A percentile compares a stretch with the other conserved stretches of the same genome.
Conservation (phyloP, 163 green algal genomes). For the Scenedesmus sp. region DNA sequence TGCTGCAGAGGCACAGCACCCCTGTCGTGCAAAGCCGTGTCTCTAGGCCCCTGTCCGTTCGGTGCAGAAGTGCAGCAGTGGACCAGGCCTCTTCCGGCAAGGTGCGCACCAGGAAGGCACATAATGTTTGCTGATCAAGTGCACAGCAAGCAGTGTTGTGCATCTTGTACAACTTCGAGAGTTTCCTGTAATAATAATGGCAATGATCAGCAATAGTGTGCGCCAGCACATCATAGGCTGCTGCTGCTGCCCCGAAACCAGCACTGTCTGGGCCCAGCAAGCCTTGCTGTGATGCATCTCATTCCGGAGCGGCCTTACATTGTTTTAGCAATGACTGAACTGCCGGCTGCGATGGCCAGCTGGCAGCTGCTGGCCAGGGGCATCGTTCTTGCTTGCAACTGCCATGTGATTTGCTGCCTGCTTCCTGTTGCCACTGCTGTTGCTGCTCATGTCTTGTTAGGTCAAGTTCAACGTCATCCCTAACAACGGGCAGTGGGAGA, state of each 20-base stretch:
- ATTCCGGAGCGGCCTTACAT: not conserved
- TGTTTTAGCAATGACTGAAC: not conserved
- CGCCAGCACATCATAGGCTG: not conserved
- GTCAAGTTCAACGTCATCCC: conserved; percentile 77
- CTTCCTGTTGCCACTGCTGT: not conserved
- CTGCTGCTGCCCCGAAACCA: not conserved
- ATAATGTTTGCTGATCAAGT: not conserved
- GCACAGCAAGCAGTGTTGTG: not conserved
- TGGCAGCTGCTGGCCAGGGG: not conserved
- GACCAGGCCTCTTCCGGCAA: not conserved
- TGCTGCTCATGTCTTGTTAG: conserved; percentile 35
- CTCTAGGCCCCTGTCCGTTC: not conserved
- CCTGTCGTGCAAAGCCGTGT: not conserved
- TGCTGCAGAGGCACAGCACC: conserved; percentile 2
- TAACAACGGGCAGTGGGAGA: conserved; percentile 61
- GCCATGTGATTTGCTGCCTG: not conserved
- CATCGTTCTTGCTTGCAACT: not conserved
- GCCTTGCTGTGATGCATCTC: not conserved
- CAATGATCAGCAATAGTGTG: not conserved
- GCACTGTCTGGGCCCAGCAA: not conserved
- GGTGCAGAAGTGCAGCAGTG: not conserved
- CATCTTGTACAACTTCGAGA: not conserved
- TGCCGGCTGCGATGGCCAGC: not conserved
- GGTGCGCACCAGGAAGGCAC: not conserved
- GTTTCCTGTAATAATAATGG: not conserved